Conservation (phyloP, 192 early-diverging fungal genomes). For the Coemansia asiatica region DNA sequence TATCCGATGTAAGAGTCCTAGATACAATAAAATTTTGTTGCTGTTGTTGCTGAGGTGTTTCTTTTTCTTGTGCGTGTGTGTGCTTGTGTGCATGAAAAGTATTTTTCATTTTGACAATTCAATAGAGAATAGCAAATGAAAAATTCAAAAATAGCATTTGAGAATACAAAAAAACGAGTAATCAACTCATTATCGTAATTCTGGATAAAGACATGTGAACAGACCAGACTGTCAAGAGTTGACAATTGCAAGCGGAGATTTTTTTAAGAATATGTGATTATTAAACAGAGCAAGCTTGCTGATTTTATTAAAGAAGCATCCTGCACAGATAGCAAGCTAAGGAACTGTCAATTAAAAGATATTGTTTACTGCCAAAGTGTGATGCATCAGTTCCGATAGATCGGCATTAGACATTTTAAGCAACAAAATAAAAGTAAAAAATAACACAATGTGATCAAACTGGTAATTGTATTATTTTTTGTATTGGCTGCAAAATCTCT, state of each 20-base stretch:
- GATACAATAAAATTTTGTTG: not conserved
- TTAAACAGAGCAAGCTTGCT: not conserved
- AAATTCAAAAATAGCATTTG: not conserved
- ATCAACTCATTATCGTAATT: not conserved
- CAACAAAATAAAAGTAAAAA: not conserved
- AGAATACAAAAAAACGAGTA: not conserved
- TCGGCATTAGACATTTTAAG: not conserved
- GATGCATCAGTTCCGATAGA: conserved; percentile 3
- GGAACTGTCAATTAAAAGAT: not conserved
- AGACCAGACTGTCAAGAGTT: not conserved
- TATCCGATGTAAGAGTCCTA: not conserved
- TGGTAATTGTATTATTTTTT: not conserved
- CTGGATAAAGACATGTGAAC: not conserved
- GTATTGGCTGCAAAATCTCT: not conserved
- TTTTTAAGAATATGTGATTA: not conserved
- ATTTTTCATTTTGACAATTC: not conserved
- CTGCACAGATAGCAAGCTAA: not conserved
- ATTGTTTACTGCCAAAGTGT: not conserved
- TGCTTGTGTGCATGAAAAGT: too few species aligned
- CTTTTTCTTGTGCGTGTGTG: too few species aligned
- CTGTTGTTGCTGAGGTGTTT: too few species aligned
- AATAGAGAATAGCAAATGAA: not conserved
- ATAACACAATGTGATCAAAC: not conserved
- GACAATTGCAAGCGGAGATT: not conserved
- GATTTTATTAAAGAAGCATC: not conserved